Evolutionary conservation across 345 rosid species (phyloP), one percentile per base, ranked within the genome.

Genomic region (Populus alba): DNA sequence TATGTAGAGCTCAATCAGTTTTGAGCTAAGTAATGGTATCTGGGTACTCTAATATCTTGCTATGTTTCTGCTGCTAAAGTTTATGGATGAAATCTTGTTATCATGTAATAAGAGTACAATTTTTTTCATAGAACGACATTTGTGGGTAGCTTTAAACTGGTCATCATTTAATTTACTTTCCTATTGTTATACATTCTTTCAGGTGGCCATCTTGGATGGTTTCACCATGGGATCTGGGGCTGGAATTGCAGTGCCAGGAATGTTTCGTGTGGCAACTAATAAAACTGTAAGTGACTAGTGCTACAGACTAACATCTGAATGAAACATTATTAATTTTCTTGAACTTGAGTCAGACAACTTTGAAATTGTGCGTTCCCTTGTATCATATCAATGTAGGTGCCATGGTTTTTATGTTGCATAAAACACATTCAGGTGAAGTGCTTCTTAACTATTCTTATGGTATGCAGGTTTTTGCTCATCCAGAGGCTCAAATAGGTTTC

Each of bases 181-280:
- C 10, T 57, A 22, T 57, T 57, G 13, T 57, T n/a, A n/a, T n/a
- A 75, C 43, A 63, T 68, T 53, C 41, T 38, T 86, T 38, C 87
- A 94, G 97, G 92, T 96, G 57, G 97, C 97, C 72, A 83, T 96
- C 75, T 77, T 94, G 86, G 93, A 92, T 71, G 94, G 95, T 47
- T 75, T 88, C 78, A 86, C 93, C 15, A 85, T 91, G 92, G 99
- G 92, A 59, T 88, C 97, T 79, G 94, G 93, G 25, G 92, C 87
- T 75, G 92, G 97, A 83, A 84, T 96, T 79, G 87, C 97, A 13
- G 72, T 87, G 55, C 94, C 91, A 31, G 93, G 93, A 84, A 96
- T 90, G 97, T 94, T 91, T 76, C 87, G 88, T 35, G 79, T 92
- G 61, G 95, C 87, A 68, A 96, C 95, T 29, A 89, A 94, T 78